Evolutionary conservation across 192 early-diverging fungal species (phyloP).

Genomic region (Entophlyctis helioformis): DNA sequence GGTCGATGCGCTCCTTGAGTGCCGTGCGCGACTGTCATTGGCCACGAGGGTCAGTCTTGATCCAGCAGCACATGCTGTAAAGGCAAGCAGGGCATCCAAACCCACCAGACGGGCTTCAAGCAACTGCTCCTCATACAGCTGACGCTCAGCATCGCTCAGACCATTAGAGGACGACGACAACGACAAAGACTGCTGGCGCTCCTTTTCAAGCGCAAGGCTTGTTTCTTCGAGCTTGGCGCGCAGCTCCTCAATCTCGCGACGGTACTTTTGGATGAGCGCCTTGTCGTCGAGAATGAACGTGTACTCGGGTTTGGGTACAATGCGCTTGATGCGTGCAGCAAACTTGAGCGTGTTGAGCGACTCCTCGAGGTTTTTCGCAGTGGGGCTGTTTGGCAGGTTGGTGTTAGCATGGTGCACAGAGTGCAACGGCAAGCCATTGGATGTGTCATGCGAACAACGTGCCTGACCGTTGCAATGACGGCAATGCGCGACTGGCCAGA

Average conservation of each 20-base stretch:
- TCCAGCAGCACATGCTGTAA: no score
- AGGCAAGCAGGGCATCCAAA: no score
- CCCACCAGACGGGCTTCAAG: constrained; percentile 22
- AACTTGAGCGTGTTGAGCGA: constrained; percentile 90
- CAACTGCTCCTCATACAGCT: constrained; percentile 33
- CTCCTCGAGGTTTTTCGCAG: constrained; percentile 68
- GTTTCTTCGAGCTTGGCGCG: constrained; percentile 47
- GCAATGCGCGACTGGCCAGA: constrained; percentile 81
- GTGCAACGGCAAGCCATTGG: not conserved
- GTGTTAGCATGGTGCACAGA: no score
- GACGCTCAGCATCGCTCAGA: constrained; percentile 8
- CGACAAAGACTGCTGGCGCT: constrained; percentile 18
- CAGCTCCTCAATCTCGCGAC: constrained; percentile 66
- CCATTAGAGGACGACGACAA: not conserved
- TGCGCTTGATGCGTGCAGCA: constrained; percentile 82
- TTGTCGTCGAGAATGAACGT: constrained; percentile 76
- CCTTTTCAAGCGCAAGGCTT: constrained; percentile 35
- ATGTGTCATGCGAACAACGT: not conserved
- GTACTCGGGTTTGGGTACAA: constrained; percentile 66
- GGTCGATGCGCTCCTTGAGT: constrained; percentile 74
- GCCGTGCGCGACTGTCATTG: constrained; percentile 49
- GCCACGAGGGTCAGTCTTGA: no score
- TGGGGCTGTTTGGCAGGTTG: constrained; percentile 39
- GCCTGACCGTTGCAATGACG: constrained; percentile 79
- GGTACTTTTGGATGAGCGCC: constrained; percentile 72